Percentiles rank a stretch among this genome's conserved stretches.
Evolutionary conservation across 768 basidiomycete genomes (phyloP).

Genomic region (Mycena metata): DNA sequence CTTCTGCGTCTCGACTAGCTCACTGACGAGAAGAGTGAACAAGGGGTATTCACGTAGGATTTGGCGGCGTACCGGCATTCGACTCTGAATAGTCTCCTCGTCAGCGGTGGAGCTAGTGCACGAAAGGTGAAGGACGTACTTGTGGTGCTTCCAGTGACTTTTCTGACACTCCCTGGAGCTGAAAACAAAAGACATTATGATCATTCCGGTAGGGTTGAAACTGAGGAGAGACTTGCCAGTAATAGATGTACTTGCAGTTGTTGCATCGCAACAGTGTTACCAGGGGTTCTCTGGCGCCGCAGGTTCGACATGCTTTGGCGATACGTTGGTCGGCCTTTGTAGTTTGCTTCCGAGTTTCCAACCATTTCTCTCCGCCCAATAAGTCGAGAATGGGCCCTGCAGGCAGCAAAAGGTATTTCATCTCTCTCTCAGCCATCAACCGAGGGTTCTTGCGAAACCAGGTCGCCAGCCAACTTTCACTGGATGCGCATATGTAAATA

Average conservation of each 20-base stretch:
- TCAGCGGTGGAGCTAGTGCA: background rate
- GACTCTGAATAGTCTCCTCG: background rate
- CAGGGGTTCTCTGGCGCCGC: conserved; percentile 36
- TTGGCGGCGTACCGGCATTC: conserved; percentile 20
- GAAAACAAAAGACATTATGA: background rate
- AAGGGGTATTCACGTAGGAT: background rate
- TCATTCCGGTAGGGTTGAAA: too few species aligned
- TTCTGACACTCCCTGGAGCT: conserved; percentile 45
- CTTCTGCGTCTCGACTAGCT: conserved; percentile 23
- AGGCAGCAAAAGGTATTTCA: conserved; percentile 16
- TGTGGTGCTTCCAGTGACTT: conserved; percentile 41
- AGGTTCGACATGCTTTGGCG: conserved; percentile 37
- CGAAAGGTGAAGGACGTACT: conserved; percentile 33
- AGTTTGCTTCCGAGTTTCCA: conserved; percentile 32
- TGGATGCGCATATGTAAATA: background rate
- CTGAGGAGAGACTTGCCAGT: too few species aligned
- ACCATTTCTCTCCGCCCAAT: conserved; percentile 40
- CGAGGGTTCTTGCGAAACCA: conserved; percentile 42
- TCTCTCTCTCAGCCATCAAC: background rate
- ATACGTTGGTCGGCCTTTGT: conserved; percentile 35
- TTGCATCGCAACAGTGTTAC: conserved; percentile 38
- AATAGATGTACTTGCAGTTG: conserved; percentile 42
- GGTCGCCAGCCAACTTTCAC: conserved; percentile 36
- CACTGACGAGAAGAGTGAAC: conserved; percentile 4
- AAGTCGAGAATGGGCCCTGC: conserved; percentile 35